Evolutionary conservation across 176 grass and related monocot genomes (phyloP).

Genomic region (Juncus effusus): DNA sequence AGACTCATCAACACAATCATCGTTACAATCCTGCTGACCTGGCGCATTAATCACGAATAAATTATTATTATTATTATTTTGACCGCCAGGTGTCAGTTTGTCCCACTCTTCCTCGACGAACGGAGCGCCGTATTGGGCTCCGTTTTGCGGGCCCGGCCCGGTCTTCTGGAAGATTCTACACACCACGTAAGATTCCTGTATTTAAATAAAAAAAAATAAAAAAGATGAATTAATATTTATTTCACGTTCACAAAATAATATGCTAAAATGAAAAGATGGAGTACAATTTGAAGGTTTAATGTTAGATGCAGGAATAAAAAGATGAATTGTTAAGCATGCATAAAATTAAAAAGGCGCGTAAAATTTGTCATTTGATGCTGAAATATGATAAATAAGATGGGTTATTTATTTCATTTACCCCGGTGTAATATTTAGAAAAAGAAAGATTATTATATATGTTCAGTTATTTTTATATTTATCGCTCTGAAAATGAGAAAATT

Average conservation of each 20-base stretch:
- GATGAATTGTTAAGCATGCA: too few relatives aligned
- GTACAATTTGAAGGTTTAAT: not conserved
- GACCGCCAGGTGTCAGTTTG: slow-evolving; percentile 35
- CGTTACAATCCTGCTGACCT: not conserved
- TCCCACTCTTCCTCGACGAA: slow-evolving; percentile 98
- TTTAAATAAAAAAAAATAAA: not conserved
- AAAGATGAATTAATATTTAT: too few relatives aligned
- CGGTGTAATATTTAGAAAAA: too few relatives aligned
- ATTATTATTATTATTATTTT: slow-evolving; percentile 1
- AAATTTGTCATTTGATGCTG: too few relatives aligned
- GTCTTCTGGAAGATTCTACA: slow-evolving; percentile 96
- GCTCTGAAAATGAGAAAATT: too few relatives aligned
- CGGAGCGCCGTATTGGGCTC: slow-evolving; percentile 91
- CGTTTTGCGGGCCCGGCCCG: slow-evolving; percentile 76
- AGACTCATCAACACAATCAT: slow-evolving; percentile 28
- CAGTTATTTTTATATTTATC: too few relatives aligned
- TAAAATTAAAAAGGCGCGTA: too few relatives aligned
- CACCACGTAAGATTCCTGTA: slow-evolving; percentile 78
- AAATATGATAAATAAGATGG: too few relatives aligned
- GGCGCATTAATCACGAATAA: slow-evolving; percentile 30
- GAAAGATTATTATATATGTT: too few relatives aligned
- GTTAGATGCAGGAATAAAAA: too few relatives aligned
- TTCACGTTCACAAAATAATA: not conserved
- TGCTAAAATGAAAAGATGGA: not conserved
- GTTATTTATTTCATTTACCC: too few relatives aligned